These are phyloP conservation scores for Colletotrichum spaethianum DNA, from an alignment of 2,329 filamentous ascomycete species.

Conservation along the genomic window DNA sequence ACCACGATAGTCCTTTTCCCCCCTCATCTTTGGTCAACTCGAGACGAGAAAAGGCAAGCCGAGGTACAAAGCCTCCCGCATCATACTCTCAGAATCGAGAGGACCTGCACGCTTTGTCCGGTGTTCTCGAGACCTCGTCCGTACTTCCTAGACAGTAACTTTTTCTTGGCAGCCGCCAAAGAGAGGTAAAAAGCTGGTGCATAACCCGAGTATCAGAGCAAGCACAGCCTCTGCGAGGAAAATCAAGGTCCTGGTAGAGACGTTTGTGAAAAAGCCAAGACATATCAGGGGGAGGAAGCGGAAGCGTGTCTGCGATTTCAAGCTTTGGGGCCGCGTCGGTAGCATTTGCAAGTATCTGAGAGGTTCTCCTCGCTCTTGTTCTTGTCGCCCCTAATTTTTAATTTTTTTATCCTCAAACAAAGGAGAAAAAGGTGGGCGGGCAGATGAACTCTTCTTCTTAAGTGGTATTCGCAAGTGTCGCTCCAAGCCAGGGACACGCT, in stretches of 20 bases:
- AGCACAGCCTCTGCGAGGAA: not conserved
- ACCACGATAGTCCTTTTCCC: not conserved
- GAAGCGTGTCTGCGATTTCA: not conserved
- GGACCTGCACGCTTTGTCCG: not conserved
- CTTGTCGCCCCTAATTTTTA: no score
- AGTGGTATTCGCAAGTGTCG: not conserved
- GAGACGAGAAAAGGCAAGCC: not conserved
- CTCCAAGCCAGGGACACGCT: not conserved
- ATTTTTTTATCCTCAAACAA: no score
- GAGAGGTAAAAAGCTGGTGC: not conserved
- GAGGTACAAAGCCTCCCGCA: not conserved
- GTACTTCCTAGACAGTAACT: not conserved
- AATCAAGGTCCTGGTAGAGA: not conserved
- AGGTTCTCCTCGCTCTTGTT: not conserved
- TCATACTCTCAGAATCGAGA: not conserved
- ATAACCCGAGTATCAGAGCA: slow-evolving; percentile 8
- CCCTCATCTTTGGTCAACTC: not conserved
- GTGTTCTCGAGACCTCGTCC: not conserved
- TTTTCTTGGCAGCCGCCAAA: slow-evolving; percentile 22
- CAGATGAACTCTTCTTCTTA: not conserved
- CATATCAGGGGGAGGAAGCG: not conserved
- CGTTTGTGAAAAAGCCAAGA: not conserved
- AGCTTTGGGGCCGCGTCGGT: not conserved
- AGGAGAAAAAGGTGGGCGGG: not conserved
- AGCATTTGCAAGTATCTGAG: not conserved